Base-by-base conservation (phyloP, 2,329 filamentous ascomycete species). In the Sarocladium oryzae region DNA sequence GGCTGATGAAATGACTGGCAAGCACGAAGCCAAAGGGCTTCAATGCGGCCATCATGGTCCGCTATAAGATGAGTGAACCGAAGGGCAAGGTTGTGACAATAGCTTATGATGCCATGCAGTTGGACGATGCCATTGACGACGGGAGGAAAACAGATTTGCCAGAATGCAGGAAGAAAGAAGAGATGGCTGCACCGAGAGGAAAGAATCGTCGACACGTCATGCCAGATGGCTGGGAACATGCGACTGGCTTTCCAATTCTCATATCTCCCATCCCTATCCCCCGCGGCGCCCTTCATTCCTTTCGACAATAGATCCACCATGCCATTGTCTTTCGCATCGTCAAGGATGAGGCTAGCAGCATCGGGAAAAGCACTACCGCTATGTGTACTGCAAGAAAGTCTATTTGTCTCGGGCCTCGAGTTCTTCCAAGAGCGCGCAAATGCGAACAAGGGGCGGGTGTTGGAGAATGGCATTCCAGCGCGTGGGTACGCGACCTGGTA, bases 401-500 rank as follows among this genome's bases (percentile, higher is more conserved):
- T n/a, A 30, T 10, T 4, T 48, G 28, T 52, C 45, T 49, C 30
- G 43, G 33, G 13, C 13, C 18, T 15, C 11, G 10, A 21, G 21
- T 16, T 28, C 28, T 33, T 18, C 26, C 10, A 24, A 48, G 43
- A 26, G 43, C 43, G 28, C 43, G 43, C 26, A 23, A 48, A 33
- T 30, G 43, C 28, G 24, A 33, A 21, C 43, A 33, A 33, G 43
- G 43, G 43, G 43, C 43, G 26, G 43, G 43, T 48, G 28, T 21
- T 33, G 40, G 33, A 33, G 43, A 48, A 33, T 20, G n/a, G 43
- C 56, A 58, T 58, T 58, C 56, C 56, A 52, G 49, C 36, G 18
- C 26, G 36, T 30, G 41, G 13, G 48, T 46, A 37, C 49, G 30
- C 33, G 33, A 37, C 8, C 35, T 45, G 35, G 16, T 9, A 16